Evolutionary conservation across 2,329 filamentous ascomycete genomes (phyloP).

Genomic region (Westerdykella aurantiaca): DNA sequence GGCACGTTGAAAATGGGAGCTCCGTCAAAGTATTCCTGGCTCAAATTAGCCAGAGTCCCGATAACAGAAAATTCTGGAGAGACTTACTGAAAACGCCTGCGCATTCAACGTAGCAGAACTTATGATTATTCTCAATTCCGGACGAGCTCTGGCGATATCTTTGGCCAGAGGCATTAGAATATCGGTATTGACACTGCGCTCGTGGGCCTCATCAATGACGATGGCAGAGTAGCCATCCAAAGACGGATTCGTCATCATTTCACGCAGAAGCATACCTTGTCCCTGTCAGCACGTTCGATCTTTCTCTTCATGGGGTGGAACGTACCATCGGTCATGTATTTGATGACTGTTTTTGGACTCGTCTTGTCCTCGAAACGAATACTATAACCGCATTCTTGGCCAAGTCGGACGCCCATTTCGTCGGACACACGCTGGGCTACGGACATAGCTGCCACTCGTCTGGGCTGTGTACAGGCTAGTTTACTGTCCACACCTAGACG

Average conservation of each 20-base stretch:
- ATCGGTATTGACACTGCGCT: slow-evolving; percentile 85
- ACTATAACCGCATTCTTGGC: slow-evolving; percentile 87
- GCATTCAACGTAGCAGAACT: slow-evolving; percentile 94
- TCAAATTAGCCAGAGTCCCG: no score
- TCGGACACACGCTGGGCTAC: slow-evolving; percentile 94
- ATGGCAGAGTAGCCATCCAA: slow-evolving; percentile 76
- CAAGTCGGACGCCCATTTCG: slow-evolving; percentile 84
- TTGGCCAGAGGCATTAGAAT: slow-evolving; percentile 84
- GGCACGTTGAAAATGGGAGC: slow-evolving; percentile 94
- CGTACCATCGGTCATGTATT: slow-evolving; percentile 90
- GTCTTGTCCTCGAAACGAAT: slow-evolving; percentile 94
- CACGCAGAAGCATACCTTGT: slow-evolving; percentile 67
- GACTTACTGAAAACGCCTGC: slow-evolving; percentile 65
- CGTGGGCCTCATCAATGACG: slow-evolving; percentile 98
- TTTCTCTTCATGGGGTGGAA: no score
- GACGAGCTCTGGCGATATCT: slow-evolving; percentile 74
- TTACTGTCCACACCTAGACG: slow-evolving; percentile 80
- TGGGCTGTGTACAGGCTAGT: slow-evolving; percentile 88
- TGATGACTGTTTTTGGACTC: slow-evolving; percentile 81
- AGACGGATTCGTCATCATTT: slow-evolving; percentile 84
- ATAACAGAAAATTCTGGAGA: no score
- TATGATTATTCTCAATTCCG: slow-evolving; percentile 84
- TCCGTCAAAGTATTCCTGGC: slow-evolving; percentile 72
- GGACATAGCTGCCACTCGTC: slow-evolving; percentile 94
- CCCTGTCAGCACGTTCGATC: no score